phyloP scores from a whole-genome alignment of 441 rosid species.

The Pelargonium myrrhifolium region DNA sequence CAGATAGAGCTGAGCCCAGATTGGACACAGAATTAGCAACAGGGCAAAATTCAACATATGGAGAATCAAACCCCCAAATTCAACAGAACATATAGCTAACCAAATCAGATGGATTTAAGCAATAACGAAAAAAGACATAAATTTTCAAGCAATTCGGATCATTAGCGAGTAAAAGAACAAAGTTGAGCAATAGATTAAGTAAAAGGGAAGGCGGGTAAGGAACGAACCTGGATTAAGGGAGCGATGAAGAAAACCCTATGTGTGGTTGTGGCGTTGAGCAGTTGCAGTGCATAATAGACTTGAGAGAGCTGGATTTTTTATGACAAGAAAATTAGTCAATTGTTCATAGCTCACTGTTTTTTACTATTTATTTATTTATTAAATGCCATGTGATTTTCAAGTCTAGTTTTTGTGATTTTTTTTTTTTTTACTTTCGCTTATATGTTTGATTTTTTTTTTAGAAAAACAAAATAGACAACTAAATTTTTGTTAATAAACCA shows the following conservation, averaged over 20 bases:
- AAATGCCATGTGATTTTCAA: constrained; percentile 5
- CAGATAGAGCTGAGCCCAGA: neutral
- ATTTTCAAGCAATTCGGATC: neutral
- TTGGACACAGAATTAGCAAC: neutral
- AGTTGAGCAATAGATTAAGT: neutral
- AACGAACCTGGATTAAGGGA: constrained; percentile 1
- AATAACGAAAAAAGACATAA: neutral
- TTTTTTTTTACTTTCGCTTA: too few relatives aligned
- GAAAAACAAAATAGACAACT: too few relatives aligned
- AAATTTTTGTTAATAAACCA: too few relatives aligned
- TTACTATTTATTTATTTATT: neutral
- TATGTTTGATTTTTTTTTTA: too few relatives aligned
- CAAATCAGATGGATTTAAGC: neutral
- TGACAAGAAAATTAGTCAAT: neutral
- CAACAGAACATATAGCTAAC: neutral
- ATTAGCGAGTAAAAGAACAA: neutral
- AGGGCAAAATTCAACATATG: neutral
- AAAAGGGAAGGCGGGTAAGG: neutral
- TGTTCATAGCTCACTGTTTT: neutral
- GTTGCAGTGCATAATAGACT: neutral
- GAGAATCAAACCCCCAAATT: neutral
- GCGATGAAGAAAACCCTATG: neutral
- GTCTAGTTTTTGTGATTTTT: neutral
- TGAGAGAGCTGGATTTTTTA: neutral
- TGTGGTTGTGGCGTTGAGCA: neutral